Evolutionary conservation across 345 rosid species (phyloP).

Genomic region (Streptanthus diversifolius): DNA sequence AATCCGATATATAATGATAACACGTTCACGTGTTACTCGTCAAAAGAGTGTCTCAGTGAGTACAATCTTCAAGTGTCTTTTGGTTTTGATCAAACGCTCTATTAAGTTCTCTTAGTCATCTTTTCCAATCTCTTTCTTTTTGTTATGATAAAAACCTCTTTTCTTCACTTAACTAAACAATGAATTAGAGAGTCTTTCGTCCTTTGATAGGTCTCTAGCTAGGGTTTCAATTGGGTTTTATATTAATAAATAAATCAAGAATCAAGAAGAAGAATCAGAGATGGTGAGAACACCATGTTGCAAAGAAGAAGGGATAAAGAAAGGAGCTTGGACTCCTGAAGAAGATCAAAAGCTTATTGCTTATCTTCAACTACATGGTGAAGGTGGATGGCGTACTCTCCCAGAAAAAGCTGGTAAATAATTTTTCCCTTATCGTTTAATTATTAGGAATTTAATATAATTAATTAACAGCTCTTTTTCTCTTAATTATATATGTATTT

Average conservation of each 20-base stretch:
- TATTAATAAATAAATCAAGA: neutral
- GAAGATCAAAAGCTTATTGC: slow-evolving; percentile 43
- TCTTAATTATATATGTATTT: neutral
- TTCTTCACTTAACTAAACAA: neutral
- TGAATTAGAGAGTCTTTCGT: neutral
- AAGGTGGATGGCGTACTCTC: slow-evolving; percentile 47
- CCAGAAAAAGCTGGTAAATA: slow-evolving; percentile 45
- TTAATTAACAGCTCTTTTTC: neutral
- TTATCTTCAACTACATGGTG: slow-evolving; percentile 36
- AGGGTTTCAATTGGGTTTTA: neutral
- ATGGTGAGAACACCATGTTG: slow-evolving; percentile 45
- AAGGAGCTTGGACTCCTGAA: slow-evolving; percentile 46
- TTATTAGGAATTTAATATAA: neutral
- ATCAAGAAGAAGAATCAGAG: neutral
- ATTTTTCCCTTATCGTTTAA: neutral
- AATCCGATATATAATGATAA: slow-evolving; percentile 7
- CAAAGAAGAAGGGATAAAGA: slow-evolving; percentile 37
- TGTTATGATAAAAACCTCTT: neutral
- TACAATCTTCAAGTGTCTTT: slow-evolving; percentile 30
- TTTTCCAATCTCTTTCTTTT: neutral
- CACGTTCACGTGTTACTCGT: slow-evolving; percentile 19
- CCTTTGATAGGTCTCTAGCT: slow-evolving; percentile 4
- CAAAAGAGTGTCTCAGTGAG: slow-evolving; percentile 31
- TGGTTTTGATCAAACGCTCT: slow-evolving; percentile 35
- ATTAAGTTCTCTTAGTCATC: slow-evolving; percentile 17